Evolutionary conservation across 192 early-diverging fungal genomes (phyloP), one percentile per base, ranked within the genome.

Genomic region (Backusella circina): DNA sequence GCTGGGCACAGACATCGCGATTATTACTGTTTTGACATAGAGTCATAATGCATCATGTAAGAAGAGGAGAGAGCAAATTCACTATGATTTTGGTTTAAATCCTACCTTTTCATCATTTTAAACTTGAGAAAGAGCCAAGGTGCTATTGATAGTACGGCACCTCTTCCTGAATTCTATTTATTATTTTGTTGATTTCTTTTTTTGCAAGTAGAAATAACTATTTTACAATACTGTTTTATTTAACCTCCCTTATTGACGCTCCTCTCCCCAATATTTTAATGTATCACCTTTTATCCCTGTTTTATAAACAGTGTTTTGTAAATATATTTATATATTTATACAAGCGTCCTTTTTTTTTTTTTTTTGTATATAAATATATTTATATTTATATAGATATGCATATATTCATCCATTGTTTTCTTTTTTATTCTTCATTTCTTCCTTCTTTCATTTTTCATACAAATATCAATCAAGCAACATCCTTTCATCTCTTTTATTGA

Each of bases 231-330:
- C 36, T 68, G 5, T 36, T n/a, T 36, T 36, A 33, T 68, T 18
- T 68, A 23, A 37, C 35, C 33, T 36, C 67, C 67, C 67, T 68
- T 68, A 68, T 36, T 38, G 33, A 37, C 66, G n/a, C 66, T 67
- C 10, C 35, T 72, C 13, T 26, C 51, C 31, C 21, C 23, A 2
- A 47, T 39, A 15, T 74, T 74, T 67, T 30, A 28, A 30, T 67
- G n/a, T 65, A 67, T 67, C 61, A 36, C 65, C 28, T 31, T 74
- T 47, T 50, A 64, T 41, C 39, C 70, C 70, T 38, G 21, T 35
- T 67, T 36, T 68, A 36, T 68, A 66, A 33, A 66, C 7, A 33
- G 30, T 18, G 33, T 66, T n/a, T 66, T 66, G 44, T 47, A 47
- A 66, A 66, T 66, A n/a, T 66, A 66, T 36, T 36, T 68, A 36